Evolutionary conservation across 2,329 filamentous ascomycete genomes (phyloP).

Genomic region (Coccinonectria pachysandricola): DNA sequence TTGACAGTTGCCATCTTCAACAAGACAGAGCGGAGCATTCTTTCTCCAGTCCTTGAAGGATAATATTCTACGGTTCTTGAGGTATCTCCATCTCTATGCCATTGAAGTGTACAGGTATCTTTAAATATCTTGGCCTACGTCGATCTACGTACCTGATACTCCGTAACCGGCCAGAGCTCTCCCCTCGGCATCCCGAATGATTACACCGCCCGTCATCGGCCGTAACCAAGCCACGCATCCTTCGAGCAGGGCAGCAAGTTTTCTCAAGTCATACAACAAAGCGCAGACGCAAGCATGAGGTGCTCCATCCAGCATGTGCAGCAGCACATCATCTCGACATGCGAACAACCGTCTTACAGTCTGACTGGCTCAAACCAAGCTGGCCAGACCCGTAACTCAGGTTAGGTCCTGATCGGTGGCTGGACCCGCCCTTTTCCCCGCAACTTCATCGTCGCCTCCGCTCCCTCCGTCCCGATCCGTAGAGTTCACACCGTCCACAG

Average conservation of each 20-base stretch:
- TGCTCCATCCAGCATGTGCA: constrained; percentile 4
- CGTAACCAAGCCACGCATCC: too few relatives aligned
- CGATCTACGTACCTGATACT: too few relatives aligned
- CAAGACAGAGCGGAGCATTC: too few relatives aligned
- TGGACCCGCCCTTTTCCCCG: constrained; percentile 17
- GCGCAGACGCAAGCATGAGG: constrained; percentile 3
- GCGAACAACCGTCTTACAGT: background rate
- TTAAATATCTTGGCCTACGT: too few relatives aligned
- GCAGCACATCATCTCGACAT: constrained; percentile 8
- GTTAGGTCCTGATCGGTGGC: constrained; percentile 14
- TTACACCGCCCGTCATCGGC: too few relatives aligned
- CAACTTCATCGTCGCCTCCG: constrained; percentile 11
- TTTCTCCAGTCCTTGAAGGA: too few relatives aligned
- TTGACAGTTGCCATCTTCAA: too few relatives aligned
- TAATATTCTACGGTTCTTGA: too few relatives aligned
- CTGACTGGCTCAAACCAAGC: constrained; percentile 5
- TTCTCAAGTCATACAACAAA: constrained; percentile 3
- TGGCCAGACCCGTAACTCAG: constrained; percentile 8
- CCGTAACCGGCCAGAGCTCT: too few relatives aligned
- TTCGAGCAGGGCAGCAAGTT: constrained; percentile 2
- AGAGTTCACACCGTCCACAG: constrained; percentile 21
- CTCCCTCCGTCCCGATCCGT: constrained; percentile 17
- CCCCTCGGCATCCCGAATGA: too few relatives aligned
- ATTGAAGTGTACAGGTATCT: too few relatives aligned
- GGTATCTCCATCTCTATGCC: too few relatives aligned